Conservation (phyloP, 2,329 filamentous ascomycete genomes). For the Trichothecium roseum region DNA sequence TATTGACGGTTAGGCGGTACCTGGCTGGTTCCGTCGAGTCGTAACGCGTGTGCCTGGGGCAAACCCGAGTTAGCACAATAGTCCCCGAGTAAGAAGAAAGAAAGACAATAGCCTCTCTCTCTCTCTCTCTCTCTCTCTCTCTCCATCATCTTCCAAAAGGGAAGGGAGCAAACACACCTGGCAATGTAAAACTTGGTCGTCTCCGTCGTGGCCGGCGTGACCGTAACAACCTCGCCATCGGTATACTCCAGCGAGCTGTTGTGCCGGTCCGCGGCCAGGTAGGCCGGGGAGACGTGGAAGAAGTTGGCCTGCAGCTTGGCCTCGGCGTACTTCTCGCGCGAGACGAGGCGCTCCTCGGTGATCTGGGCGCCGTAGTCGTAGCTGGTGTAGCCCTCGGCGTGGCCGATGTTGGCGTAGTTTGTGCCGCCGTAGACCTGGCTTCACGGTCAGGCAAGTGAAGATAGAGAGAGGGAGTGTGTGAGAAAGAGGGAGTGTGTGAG, state of each 20-base stretch:
- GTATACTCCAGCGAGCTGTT: slow-evolving; percentile 5
- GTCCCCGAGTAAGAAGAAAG: too few relatives aligned
- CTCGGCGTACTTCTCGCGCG: slow-evolving; percentile 14
- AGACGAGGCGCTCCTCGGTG: slow-evolving; percentile 14
- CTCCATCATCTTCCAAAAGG: too few relatives aligned
- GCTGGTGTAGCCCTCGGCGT: slow-evolving; percentile 36
- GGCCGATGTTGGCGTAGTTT: slow-evolving; percentile 67
- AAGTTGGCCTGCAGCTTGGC: slow-evolving; percentile 6
- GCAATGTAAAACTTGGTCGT: slow-evolving; percentile 6
- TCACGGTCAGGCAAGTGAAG: neutral
- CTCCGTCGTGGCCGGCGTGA: slow-evolving; percentile 4
- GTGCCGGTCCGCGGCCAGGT: slow-evolving; percentile 3
- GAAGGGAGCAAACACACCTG: too few relatives aligned
- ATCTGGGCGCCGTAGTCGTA: slow-evolving; percentile 7
- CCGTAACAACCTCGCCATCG: slow-evolving; percentile 1
- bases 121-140: too few relatives aligned
- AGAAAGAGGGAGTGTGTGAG: too few relatives aligned
- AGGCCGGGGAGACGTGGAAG: slow-evolving; percentile 5
- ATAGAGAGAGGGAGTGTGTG: too few relatives aligned
- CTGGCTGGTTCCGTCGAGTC: neutral
- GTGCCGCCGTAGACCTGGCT: slow-evolving; percentile 55
- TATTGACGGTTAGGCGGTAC: slow-evolving; percentile 4
- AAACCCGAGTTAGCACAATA: too few relatives aligned
- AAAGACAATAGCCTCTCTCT: too few relatives aligned
- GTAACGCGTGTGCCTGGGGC: slow-evolving; percentile 3